Conservation (phyloP, 106 monocot genomes). For the Dactylorhiza incarnata region DNA sequence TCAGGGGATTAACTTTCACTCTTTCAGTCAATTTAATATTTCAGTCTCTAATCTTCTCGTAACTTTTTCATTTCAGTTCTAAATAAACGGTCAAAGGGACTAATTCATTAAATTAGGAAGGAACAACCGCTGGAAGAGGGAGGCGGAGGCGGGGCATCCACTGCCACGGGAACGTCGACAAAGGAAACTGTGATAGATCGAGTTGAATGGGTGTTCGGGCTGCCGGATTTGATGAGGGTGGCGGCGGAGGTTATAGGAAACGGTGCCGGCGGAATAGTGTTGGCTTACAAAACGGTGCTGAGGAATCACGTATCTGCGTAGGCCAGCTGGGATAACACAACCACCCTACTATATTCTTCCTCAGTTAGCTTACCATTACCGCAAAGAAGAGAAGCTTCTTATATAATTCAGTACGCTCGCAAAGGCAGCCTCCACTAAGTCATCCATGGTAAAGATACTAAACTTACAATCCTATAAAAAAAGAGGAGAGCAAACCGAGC, state of each 20-base stretch:
- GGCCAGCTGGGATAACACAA: slow-evolving; percentile 41
- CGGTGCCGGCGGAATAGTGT: slow-evolving; percentile 59
- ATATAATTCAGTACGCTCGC: slow-evolving; percentile 51
- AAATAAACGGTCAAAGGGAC: no score
- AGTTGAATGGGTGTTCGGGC: slow-evolving; percentile 44
- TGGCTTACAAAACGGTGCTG: slow-evolving; percentile 57
- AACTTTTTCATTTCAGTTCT: no score
- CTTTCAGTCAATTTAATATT: no score
- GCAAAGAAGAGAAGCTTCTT: slow-evolving; percentile 72
- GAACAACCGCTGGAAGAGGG: not conserved
- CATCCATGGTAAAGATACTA: slow-evolving; percentile 45
- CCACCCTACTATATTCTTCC: slow-evolving; percentile 70
- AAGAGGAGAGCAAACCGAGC: not conserved
- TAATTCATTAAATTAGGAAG: no score
- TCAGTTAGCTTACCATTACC: slow-evolving; percentile 61
- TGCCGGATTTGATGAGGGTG: slow-evolving; percentile 79
- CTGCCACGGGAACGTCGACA: slow-evolving; percentile 1
- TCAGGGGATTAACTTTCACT: no score
- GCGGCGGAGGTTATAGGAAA: slow-evolving; percentile 80
- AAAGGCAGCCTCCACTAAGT: slow-evolving; percentile 67
- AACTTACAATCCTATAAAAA: not conserved
- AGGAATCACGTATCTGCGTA: slow-evolving; percentile 44
- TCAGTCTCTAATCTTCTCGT: no score
- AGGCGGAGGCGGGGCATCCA: not conserved
- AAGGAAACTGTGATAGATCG: slow-evolving; percentile 34